Base-by-base conservation (phyloP, 768 basidiomycete species). In the Dictyophora rubrovolvata region DNA sequence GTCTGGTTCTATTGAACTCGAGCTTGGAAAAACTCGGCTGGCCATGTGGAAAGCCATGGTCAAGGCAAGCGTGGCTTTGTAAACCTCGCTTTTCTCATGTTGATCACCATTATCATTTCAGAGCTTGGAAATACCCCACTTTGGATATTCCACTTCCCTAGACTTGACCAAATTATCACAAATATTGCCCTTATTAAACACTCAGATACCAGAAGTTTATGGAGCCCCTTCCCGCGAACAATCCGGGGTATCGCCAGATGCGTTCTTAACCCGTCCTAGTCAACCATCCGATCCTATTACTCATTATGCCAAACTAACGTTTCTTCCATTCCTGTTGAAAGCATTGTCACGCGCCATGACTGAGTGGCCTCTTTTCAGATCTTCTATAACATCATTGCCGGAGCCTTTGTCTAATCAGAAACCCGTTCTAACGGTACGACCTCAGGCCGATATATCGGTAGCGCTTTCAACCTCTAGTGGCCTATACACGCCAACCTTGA, bases 21-120 rank as follows among this genome's bases (percentile, higher is more conserved):
- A 89, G 55, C 76, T 93, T 22, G 84, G 83, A 5, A 74, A 89
- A 63, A 90, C 88, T 14, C 75, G 91, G 56, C 81, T 83, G 66
- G 84, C 83, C 10, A 94, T 93, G 91, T 93, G 83, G 85, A 89
- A 88, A 64, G 86, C 89, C 1, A 93, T 93, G 91, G 80, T 77
- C 10, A 89, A 88, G 80, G 89, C 85, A 53, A 23, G 72, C 62
- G 18, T 48, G 12, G 18, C 42, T 22, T 50, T 51, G 18, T 17
- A 54, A 5, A 46, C 21, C n/a, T 17, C 47, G 54, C 20, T 20
- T 51, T 0, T 57, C 33, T 37, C 55, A 11, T 59, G 42, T 22
- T 28, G 17, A 34, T 28, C 18, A 8, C 50, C 48, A 16, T 53
- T 42, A 22, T 1, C 35, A 17, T 56, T 64, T 5, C 63, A 90